Base-by-base conservation (phyloP, 352 stramenopile genomes). In the Pelagophyceae sp. region DNA sequence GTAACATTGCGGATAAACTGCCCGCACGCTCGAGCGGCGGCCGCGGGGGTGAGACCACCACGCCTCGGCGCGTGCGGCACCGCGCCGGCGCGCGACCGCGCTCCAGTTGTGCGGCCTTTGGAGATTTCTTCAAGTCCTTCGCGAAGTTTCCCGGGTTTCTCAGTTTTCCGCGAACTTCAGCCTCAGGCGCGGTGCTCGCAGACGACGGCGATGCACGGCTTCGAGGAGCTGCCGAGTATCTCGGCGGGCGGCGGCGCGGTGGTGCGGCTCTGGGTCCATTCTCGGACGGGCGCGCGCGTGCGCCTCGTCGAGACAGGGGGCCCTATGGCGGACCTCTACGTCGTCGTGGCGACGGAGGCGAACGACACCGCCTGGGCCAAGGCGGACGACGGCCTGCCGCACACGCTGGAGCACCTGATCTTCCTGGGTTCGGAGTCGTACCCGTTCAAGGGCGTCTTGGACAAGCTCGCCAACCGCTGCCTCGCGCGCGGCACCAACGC, bases 391-490 rank as follows among this genome's bases (percentile, higher is more conserved):
- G 85, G 85, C 0, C 61, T 89, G 31, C 81, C 83, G 0, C 84
- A 89, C 78, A 85, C 82, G 3, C 72, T 89, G 29, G 83, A 89
- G 67, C 85, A 89, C 76, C 50, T 87, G 17, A 81, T 89, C 0
- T 85, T 88, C 38, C 60, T 84, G 11, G 85, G 84, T 0, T 83
- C 77, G 1, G 40, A 83, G 37, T 79, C 77, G 20, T 84, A 83
- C 70, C 83, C 82, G 0, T 82, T 86, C 70, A 88, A 85, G 51
- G 83, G 84, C 2, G 77, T 86, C 31, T 75, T 89, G 19, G 85
- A 88, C 60, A 83, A 87, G 54, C 70, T 87, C 0, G 83, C 83
- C 23, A 87, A 87, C 76, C 78, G 82, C 2, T 85, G 83, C 60
- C 81, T 87, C 76, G 83, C 83, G 5, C 72, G 81, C 38, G 83